Conservation (phyloP, 805 yeast species). For the Isabelozyma pseudorhagii region DNA sequence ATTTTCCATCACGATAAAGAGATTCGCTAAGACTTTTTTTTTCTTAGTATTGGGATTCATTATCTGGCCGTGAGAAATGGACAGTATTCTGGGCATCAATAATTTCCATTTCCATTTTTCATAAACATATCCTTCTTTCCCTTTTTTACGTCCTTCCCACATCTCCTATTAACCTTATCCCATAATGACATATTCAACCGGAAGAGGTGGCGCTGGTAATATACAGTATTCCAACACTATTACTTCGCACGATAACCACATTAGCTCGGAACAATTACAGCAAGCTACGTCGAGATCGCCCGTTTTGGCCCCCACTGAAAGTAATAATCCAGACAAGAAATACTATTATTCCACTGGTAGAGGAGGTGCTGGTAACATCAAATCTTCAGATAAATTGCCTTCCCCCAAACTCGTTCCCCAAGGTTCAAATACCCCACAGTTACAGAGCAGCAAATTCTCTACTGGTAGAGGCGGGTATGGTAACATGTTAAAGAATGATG, state of each 20-base stretch:
- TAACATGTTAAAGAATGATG: constrained; percentile 63
- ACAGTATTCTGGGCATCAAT: background rate
- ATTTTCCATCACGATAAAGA: background rate
- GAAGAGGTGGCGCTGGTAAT: constrained; percentile 41
- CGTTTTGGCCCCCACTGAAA: constrained; percentile 10
- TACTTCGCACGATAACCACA: constrained; percentile 16
- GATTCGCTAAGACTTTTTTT: background rate
- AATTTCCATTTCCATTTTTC: background rate
- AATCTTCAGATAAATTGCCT: constrained; percentile 39
- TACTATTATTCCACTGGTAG: constrained; percentile 65
- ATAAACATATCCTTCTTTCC: background rate
- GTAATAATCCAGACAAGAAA: constrained; percentile 21
- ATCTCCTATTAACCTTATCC: background rate
- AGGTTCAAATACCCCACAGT: constrained; percentile 61
- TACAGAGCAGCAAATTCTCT: constrained; percentile 53
- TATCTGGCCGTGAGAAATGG: background rate
- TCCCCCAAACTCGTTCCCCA: constrained; percentile 55
- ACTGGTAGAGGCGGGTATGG: constrained; percentile 84
- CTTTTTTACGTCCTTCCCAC: background rate
- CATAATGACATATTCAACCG: constrained; percentile 28
- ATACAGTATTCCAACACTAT: constrained; percentile 15
- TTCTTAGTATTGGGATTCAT: background rate
- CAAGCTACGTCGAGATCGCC: background rate
- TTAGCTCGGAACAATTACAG: background rate
- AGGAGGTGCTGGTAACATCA: constrained; percentile 76